Conservation (phyloP, 257 asterid species). For the Solanum boliviense region DNA sequence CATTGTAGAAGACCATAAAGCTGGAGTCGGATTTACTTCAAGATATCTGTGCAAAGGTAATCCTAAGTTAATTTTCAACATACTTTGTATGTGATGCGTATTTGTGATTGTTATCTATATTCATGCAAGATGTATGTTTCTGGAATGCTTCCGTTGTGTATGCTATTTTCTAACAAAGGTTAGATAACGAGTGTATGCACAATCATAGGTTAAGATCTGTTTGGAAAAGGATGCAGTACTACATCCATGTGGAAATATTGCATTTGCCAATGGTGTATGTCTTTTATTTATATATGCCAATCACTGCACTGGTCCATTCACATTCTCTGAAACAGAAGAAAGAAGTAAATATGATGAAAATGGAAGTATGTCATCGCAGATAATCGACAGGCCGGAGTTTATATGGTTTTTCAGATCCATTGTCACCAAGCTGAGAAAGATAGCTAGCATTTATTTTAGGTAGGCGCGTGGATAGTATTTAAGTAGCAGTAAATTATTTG, state of each 20-base stretch:
- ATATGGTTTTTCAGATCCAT: neutral
- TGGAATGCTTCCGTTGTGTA: too few species aligned
- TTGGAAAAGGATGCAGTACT: neutral
- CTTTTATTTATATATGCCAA: neutral
- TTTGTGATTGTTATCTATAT: too few species aligned
- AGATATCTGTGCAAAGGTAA: too few species aligned
- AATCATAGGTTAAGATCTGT: neutral
- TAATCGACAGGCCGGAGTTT: neutral
- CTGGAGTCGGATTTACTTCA: too few species aligned
- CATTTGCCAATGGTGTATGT: neutral
- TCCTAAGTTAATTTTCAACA: too few species aligned
- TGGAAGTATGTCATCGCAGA: neutral
- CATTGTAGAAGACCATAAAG: too few species aligned
- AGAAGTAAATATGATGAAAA: neutral
- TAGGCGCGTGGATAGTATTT: neutral
- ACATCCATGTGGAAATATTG: neutral
- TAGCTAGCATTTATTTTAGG: neutral
- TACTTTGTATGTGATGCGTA: too few species aligned
- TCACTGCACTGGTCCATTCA: neutral
- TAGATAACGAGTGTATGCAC: neutral
- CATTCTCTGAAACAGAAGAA: neutral
- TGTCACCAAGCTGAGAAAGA: neutral
- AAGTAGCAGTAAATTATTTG: neutral
- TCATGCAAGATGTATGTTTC: too few species aligned
- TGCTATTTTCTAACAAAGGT: too few species aligned